Evolutionary conservation across 75 land plant species (phyloP).

Genomic region (Cunninghamia lanceolata): DNA sequence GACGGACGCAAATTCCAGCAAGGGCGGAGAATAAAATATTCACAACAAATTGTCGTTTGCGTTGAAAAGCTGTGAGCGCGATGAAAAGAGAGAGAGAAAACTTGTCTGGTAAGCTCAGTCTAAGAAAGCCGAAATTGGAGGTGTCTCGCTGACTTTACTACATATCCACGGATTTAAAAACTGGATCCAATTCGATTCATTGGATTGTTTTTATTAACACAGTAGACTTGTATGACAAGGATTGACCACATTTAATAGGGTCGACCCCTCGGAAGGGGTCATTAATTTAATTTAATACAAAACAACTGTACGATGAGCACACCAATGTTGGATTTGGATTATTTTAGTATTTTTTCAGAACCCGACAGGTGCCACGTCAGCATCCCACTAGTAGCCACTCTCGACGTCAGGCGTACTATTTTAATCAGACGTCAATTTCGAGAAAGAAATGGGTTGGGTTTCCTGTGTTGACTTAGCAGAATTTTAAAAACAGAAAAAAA

Average conservation of each 20-base stretch:
- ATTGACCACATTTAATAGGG: constrained; percentile 10
- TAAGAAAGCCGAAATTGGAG: constrained; percentile 11
- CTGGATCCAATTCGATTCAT: not conserved
- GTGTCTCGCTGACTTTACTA: constrained; percentile 9
- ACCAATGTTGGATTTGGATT: not conserved
- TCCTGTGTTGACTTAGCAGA: not conserved
- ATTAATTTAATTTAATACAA: no score
- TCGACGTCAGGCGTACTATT: constrained; percentile 7
- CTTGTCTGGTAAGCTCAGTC: not conserved
- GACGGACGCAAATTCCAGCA: not conserved
- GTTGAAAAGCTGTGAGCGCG: constrained; percentile 6
- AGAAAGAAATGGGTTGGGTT: not conserved
- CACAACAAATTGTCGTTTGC: not conserved
- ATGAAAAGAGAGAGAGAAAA: not conserved
- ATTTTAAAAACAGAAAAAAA: no score
- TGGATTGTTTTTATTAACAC: not conserved
- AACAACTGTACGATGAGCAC: not conserved
- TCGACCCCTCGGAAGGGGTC: not conserved
- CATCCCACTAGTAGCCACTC: constrained; percentile 4
- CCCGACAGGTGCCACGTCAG: not conserved
- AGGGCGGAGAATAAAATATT: constrained; percentile 3
- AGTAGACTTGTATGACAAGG: constrained; percentile 12
- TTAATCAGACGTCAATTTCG: constrained; percentile 5
- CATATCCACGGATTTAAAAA: not conserved
- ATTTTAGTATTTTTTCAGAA: not conserved